Evolutionary conservation across 805 yeast genomes (phyloP).

Genomic region (Metschnikowia baotianmanensis): DNA sequence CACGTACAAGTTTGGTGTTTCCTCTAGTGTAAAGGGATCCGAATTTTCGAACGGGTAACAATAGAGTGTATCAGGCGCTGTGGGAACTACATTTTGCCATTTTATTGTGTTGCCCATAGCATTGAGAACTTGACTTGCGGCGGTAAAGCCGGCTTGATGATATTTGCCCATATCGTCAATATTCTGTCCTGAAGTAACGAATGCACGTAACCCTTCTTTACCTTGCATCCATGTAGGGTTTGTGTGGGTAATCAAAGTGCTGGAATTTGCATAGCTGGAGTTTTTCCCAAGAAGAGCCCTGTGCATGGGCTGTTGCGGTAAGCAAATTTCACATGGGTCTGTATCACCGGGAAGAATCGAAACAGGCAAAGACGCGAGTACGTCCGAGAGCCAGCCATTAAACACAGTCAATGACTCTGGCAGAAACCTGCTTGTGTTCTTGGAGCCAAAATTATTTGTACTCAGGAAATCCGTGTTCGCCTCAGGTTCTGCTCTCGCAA

Average conservation of each 20-base stretch:
- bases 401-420: conserved; percentile 50
- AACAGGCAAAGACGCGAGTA: conserved; percentile 62
- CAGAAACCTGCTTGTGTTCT: conserved; percentile 51
- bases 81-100: conserved; percentile 90
- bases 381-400: conserved; percentile 55
- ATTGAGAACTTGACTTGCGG: conserved; percentile 10
- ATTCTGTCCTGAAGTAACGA: conserved; percentile 86
- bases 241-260: conserved; percentile 22
- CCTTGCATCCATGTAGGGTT: conserved; percentile 76
- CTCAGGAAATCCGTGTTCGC: conserved; percentile 28
- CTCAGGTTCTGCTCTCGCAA: conserved; percentile 33
- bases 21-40: conserved; percentile 81
- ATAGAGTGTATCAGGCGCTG: conserved; percentile 94
- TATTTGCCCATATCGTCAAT: conserved; percentile 76
- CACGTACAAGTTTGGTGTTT: conserved; percentile 83
- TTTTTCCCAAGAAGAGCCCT: conserved; percentile 59
- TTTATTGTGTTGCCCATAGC: conserved; percentile 61
- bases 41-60: conserved; percentile 74
- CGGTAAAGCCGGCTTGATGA: conserved; percentile 33
- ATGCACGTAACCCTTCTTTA: conserved; percentile 48
- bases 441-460: conserved; percentile 48
- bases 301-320: conserved; percentile 93
- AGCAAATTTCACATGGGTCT: conserved; percentile 81
- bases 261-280: conserved; percentile 37
- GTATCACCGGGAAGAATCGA: conserved; percentile 78